Conservation (phyloP, 805 yeast species). For the Lipomyces anomalus region DNA sequence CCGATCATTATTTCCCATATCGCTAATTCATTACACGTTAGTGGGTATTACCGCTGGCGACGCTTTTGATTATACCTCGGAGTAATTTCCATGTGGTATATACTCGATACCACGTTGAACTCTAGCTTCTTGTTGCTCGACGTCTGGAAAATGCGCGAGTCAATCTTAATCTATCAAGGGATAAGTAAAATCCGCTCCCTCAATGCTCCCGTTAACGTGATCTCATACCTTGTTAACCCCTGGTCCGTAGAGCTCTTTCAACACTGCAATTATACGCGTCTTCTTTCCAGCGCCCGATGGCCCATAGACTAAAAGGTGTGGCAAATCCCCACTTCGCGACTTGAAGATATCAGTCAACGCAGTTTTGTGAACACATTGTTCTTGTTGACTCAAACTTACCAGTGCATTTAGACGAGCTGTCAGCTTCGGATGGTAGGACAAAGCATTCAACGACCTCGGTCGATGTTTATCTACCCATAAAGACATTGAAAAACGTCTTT, state of each 20-base stretch:
- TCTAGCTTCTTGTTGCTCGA: slow-evolving; percentile 67
- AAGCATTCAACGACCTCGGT: slow-evolving; percentile 58
- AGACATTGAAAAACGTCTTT: too few relatives aligned
- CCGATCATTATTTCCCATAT: slow-evolving; percentile 92
- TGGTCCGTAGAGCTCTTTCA: slow-evolving; percentile 75
- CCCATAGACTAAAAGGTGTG: slow-evolving; percentile 88
- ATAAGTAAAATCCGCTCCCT: too few relatives aligned
- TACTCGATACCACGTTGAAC: slow-evolving; percentile 86
- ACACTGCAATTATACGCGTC: slow-evolving; percentile 77
- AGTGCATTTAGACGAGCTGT: slow-evolving; percentile 59
- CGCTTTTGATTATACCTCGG: slow-evolving; percentile 42
- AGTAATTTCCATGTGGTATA: slow-evolving; percentile 87
- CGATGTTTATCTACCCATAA: slow-evolving; percentile 96
- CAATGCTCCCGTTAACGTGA: neutral
- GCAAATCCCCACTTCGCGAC: slow-evolving; percentile 89
- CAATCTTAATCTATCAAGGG: slow-evolving; percentile 71
- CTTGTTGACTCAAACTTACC: slow-evolving; percentile 29
- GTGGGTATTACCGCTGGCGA: neutral
- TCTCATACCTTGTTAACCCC: slow-evolving; percentile 57
- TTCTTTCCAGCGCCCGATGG: slow-evolving; percentile 97
- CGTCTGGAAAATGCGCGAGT: slow-evolving; percentile 76
- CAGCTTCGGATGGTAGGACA: slow-evolving; percentile 63
- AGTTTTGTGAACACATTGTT: slow-evolving; percentile 18
- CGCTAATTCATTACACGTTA: slow-evolving; percentile 40
- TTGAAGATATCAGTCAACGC: slow-evolving; percentile 36